Evolutionary conservation across 441 rosid species (phyloP), one percentile per base, ranked within the genome.

Genomic region (Populus tomentosa): DNA sequence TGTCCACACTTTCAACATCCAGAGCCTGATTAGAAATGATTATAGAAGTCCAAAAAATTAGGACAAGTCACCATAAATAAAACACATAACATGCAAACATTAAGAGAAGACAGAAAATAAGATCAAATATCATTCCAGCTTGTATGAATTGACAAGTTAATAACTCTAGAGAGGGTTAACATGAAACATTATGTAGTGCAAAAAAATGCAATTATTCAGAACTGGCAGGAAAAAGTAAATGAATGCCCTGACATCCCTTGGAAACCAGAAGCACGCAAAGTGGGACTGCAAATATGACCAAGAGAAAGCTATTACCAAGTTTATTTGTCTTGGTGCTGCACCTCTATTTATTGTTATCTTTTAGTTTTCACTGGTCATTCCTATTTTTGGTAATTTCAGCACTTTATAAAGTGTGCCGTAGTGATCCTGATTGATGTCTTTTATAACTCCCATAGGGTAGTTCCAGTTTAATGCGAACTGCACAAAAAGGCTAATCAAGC

Each of bases 1-100:
- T 90, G 77, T 95, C 99, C 90, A 94, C 85, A 80, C 89, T 90
- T 79, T 91, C 97, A 64, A 88, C 82, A 73, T 95, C 98, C 76
- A 95, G 88, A n/a, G 95, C 99, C 99, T 95, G 86, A 78, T 42
- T 67, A 69, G 23, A 78, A 80, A 73, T 61, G 21, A 66, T 59
- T 4, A 67, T 24, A 53, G 67, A 78, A 79, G 35, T 68, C 33
- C 53, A 63, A 77, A 53, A 40, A n/a, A 4, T 71, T 67, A 63
- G 40, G 67, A 70, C 28, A 46, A 24, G 20, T 13, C 16, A 6
- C 9, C 53, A 50, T 13, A 56, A 36, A 62, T 53, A 80, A 62
- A 75, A 30, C 26, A 68, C 7, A 33, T 65, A 28, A 4, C 53
- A 11, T 21, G 23, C 20, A 50, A 5, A 50, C 56, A 50, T 50